These are phyloP conservation scores for Phlebiopsis flavidoalba DNA, from an alignment of 768 basidiomycete genomes.

Conservation along the genomic window DNA sequence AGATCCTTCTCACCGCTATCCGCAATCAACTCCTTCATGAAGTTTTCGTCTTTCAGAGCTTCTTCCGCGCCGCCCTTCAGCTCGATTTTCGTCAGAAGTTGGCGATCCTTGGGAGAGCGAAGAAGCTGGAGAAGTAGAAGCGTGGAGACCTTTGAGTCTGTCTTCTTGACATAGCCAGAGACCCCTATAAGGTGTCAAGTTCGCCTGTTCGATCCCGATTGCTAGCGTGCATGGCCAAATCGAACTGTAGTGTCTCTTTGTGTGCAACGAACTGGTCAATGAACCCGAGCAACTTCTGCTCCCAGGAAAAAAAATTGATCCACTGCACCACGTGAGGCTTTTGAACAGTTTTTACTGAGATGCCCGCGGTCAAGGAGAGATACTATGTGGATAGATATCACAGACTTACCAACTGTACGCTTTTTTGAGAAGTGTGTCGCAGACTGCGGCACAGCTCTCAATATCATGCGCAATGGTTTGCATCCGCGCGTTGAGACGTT, in stretches of 20 bases:
- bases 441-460: constrained; percentile 2
- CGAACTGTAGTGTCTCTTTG: constrained; percentile 7
- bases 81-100: constrained; percentile 6
- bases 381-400: neutral
- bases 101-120: constrained; percentile 11
- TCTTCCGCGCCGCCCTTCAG: constrained; percentile 4
- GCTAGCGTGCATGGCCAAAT: constrained; percentile 5
- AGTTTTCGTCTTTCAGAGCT: constrained; percentile 3
- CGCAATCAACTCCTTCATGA: constrained; percentile 5
- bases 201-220: neutral
- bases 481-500: neutral
- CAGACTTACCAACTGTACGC: neutral
- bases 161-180: neutral
- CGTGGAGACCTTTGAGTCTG: neutral
- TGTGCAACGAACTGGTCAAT: constrained; percentile 2
- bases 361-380: neutral
- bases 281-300: constrained; percentile 8
- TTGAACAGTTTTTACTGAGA: constrained; percentile 9
- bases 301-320: too few relatives aligned
- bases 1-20: neutral
- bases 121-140: constrained; percentile 10
- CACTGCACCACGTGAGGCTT: neutral
- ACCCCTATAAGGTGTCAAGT: neutral
- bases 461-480: neutral
- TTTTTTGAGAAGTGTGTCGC: constrained; percentile 1